Percentiles rank a stretch among this genome's conserved stretches.
Conservation (phyloP, 805 yeast species). For the Hanseniaspora guilliermondii region DNA sequence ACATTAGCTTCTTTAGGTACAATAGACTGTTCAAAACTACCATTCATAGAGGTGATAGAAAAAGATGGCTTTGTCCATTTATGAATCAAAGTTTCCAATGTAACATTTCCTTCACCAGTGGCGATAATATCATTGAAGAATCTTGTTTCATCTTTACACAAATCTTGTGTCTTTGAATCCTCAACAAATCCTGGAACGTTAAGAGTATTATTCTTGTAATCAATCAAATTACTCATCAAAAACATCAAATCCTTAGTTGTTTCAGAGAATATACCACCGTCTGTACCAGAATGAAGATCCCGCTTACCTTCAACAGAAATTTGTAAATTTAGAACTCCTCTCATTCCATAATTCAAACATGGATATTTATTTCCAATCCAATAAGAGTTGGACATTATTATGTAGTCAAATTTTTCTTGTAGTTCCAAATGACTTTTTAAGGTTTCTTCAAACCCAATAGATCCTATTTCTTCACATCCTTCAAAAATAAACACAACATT, state of each 20-base stretch:
- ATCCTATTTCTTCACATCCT: conserved; percentile 94
- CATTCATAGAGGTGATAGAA: conserved; percentile 72
- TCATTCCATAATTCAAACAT: conserved; percentile 82
- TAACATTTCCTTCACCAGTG: conserved; percentile 26
- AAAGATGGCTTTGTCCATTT: conserved; percentile 87
- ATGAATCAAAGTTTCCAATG: conserved; percentile 46
- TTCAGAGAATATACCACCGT: conserved; percentile 82
- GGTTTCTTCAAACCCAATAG: conserved; percentile 66
- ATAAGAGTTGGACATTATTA: conserved; percentile 76
- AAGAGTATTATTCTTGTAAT: conserved; percentile 37
- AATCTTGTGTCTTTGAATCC: conserved; percentile 21
- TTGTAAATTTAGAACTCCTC: conserved; percentile 81
- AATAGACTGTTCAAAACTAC: conserved; percentile 80
- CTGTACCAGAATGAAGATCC: conserved; percentile 91
- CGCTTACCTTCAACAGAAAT: conserved; percentile 66
- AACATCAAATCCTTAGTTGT: conserved; percentile 75
- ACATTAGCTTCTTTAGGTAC: conserved; percentile 75
- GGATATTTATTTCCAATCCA: conserved; percentile 88
- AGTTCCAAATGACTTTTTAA: conserved; percentile 44
- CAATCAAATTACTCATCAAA: conserved; percentile 39
- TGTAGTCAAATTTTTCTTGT: conserved; percentile 71
- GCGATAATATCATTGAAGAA: conserved; percentile 51
- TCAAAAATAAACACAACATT: conserved; percentile 79
- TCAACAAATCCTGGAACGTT: conserved; percentile 18
- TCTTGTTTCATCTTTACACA: conserved; percentile 44